Evolutionary conservation across 768 basidiomycete genomes (phyloP).

Genomic region (Boletus reticulatus): DNA sequence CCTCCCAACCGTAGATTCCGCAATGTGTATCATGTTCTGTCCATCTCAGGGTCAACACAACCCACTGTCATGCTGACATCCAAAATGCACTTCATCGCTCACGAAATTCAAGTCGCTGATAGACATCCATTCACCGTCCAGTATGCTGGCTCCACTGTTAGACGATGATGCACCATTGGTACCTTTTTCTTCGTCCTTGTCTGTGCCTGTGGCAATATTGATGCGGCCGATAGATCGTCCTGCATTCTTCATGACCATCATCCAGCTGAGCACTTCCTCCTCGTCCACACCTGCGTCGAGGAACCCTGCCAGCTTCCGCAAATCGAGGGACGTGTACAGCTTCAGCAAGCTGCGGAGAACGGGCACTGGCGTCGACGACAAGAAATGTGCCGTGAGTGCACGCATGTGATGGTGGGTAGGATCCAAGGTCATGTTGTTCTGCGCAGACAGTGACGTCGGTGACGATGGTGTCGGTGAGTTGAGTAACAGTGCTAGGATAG

Average conservation of each 20-base stretch:
- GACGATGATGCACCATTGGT: constrained; percentile 14
- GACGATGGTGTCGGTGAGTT: constrained; percentile 38
- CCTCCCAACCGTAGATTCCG: constrained; percentile 90
- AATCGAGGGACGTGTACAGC: constrained; percentile 91
- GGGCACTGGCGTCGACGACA: constrained; percentile 72
- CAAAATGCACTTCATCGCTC: constrained; percentile 75
- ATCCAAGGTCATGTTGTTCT: constrained; percentile 38
- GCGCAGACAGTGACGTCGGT: constrained; percentile 23
- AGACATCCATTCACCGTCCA: constrained; percentile 84
- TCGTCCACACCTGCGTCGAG: constrained; percentile 73
- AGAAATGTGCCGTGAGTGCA: constrained; percentile 81
- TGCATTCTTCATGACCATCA: constrained; percentile 94
- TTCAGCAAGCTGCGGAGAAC: constrained; percentile 91
- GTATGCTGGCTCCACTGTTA: constrained; percentile 45
- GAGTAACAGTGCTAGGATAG: constrained; percentile 51
- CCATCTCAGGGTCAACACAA: not conserved
- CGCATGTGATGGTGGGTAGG: constrained; percentile 81
- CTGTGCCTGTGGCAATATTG: constrained; percentile 40
- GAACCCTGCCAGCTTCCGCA: constrained; percentile 89
- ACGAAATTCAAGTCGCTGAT: constrained; percentile 96
- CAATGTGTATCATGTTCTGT: constrained; percentile 95
- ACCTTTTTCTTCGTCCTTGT: constrained; percentile 36
- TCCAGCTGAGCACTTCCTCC: constrained; percentile 92
- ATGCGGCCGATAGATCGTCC: constrained; percentile 63
- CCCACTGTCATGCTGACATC: not conserved